Evolutionary conservation across 192 early-diverging fungal genomes (phyloP), one percentile per base, ranked within the genome.

Genomic region (Coemansia sp.): DNA sequence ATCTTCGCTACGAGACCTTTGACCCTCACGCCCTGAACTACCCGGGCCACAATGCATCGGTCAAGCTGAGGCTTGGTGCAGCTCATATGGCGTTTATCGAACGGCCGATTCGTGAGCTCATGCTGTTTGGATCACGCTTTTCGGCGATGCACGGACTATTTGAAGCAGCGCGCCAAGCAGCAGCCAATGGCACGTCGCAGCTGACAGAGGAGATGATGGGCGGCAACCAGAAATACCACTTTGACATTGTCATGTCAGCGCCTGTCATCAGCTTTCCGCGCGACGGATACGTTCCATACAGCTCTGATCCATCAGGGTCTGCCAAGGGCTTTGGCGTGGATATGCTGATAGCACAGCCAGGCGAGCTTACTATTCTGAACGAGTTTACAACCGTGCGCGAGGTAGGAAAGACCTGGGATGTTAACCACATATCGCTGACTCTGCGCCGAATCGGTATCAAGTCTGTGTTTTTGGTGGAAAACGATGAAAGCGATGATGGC

Each of bases 1-100:
- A 95, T 63, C 94, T 99, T 57, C 76, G 76, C 4, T 97, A 91
- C 67, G 89, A 99, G 62, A 96, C 91, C 0, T 96, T 86, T 72
- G 86, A 90, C 58, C 56, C 80, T 2, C 56, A 75, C 4, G 54
- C 75, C 3, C 57, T 82, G 4, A 68, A 62, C 33, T 95, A 92
- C 57, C 94, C 95, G 2, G 94, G 94, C 2, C 96, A 93, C 76
- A 92, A 99, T 59, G 87, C 88, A 5, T 83, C 88, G 0, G 64
- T 96, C 2, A 86, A 83, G 34, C 82, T 99, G 30, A 77, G 85
- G 8, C 87, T 92, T n/a, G 91, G 91, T 2, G 93, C 97, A 4
- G 86, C 93, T 29, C 87, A 85, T 50, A 56, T 96, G 48, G 89
- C 87, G 2, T 97, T 93, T 72, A 65, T 94, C 12, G 91, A 94